Evolutionary conservation across 1,284 basidiomycete species (phyloP), one percentile per base, ranked within the genome.

Genomic region (Pseudozyma pruni): DNA sequence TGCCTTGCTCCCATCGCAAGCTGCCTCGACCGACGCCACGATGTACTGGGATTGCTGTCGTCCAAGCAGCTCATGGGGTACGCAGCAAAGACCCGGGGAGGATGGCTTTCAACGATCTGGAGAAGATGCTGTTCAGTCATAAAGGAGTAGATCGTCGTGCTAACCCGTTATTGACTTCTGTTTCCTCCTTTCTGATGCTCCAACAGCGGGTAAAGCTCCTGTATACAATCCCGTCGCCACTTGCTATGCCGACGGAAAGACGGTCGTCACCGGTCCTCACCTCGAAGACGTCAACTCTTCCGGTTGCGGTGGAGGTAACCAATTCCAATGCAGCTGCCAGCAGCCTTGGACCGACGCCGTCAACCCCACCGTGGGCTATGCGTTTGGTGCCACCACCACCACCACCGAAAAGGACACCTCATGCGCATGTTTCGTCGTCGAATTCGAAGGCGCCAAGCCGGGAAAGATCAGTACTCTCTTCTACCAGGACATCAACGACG

Each of bases 1-100:
- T 17, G 54, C 40, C 29, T 23, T 50, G 32, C 53, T 56, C 23
- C 49, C 58, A 1, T 58, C 59, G 38, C 35, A 22, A 40, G 58
- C 53, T 4, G 25, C 44, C 22, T 38, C 58, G 16, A 62, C 47
- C 11, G 49, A 39, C 13, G 64, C 64, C 4, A 69, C 66, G 8
- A 69, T 69, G 66, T 69, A 69, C 44, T 59, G 29, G 29, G 66
- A 69, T 47, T 69, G 66, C 40, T 69, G 66, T 29, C 27, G 11
- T 29, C 27, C 27, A 29, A 11, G n/a, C n/a, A n/a, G n/a, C n/a
- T n/a, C n/a, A n/a, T n/a, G n/a, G n/a, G n/a, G n/a, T n/a, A n/a
- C n/a, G n/a, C n/a, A n/a, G n/a, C n/a, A n/a, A n/a, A n/a, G n/a
- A n/a, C n/a, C n/a, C n/a, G n/a, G n/a, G n/a, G n/a, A n/a, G n/a